phyloP scores from a whole-genome alignment of 345 rosid species.

The Eutrema yunnanense region DNA sequence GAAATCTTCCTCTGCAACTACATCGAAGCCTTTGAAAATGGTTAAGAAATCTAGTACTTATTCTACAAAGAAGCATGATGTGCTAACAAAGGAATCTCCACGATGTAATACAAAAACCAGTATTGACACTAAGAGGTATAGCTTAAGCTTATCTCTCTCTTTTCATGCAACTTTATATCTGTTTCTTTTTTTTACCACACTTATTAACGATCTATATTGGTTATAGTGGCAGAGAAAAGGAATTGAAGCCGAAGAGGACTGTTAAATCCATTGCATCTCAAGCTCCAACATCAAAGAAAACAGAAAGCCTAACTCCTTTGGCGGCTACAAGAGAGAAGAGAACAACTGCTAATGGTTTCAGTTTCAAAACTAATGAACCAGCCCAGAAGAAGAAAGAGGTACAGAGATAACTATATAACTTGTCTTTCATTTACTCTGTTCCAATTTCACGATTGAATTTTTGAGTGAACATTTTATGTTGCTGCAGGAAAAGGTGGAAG shows the following conservation, averaged over 20 bases:
- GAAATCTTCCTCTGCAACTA: neutral
- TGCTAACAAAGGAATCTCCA: constrained; percentile 36
- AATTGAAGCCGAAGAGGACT: constrained; percentile 28
- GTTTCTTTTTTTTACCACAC: neutral
- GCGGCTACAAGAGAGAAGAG: constrained; percentile 34
- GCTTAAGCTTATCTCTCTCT: neutral
- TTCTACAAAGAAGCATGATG: constrained; percentile 30
- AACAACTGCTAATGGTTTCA: constrained; percentile 36
- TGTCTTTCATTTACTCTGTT: constrained; percentile 6
- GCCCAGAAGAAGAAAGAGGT: constrained; percentile 72
- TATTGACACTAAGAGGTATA: constrained; percentile 42
- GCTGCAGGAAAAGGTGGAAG: constrained; percentile 50
- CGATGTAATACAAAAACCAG: constrained; percentile 35
- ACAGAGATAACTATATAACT: constrained; percentile 12
- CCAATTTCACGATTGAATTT: neutral
- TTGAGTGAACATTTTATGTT: neutral
- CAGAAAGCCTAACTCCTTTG: constrained; percentile 31
- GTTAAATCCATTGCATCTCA: constrained; percentile 37
- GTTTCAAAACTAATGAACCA: constrained; percentile 47
- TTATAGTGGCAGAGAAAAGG: constrained; percentile 41
- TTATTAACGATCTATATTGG: constrained; percentile 9
- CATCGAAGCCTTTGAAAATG: neutral
- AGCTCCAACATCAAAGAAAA: constrained; percentile 34
- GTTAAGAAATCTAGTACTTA: neutral
- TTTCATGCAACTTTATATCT: neutral